phyloP scores from a whole-genome alignment of 129 eudicot genomes.

The Flaveria brownii region DNA sequence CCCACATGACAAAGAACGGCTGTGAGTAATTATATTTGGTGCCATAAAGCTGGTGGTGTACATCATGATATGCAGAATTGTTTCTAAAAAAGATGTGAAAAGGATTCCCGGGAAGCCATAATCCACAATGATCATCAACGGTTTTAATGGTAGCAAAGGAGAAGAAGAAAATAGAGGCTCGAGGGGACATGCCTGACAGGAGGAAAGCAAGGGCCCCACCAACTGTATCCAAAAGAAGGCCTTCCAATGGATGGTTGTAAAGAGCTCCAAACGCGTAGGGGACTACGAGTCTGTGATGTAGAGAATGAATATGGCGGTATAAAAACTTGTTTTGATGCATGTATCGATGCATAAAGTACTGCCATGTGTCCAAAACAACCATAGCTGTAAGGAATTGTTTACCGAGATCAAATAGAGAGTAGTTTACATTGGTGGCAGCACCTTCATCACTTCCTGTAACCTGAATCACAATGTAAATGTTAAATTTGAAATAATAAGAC shows the following conservation, averaged over 20 bases:
- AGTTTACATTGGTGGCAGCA: constrained; percentile 27
- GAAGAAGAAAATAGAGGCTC: constrained; percentile 89
- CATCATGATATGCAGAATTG: constrained; percentile 90
- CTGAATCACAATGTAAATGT: constrained; percentile 29
- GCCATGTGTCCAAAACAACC: constrained; percentile 83
- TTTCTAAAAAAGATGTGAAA: constrained; percentile 78
- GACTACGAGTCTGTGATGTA: constrained; percentile 79
- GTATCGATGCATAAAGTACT: constrained; percentile 84
- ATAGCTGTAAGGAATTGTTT: constrained; percentile 68
- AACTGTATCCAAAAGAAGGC: constrained; percentile 76
- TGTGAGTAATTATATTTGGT: constrained; percentile 85
- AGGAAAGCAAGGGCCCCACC: constrained; percentile 93
- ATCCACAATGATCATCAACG: constrained; percentile 91
- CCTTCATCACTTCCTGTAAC: constrained; percentile 58
- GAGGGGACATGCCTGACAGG: constrained; percentile 87
- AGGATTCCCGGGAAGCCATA: constrained; percentile 86
- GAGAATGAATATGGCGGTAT: constrained; percentile 80
- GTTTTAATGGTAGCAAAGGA: constrained; percentile 93
- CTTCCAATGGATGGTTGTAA: constrained; percentile 88
- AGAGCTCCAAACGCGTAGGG: constrained; percentile 95
- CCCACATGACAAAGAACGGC: constrained; percentile 91
- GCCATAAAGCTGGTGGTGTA: constrained; percentile 93
- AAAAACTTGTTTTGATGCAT: constrained; percentile 91
- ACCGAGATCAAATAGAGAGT: constrained; percentile 50
- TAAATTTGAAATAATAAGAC: neutral